Conservation (phyloP, 2,329 filamentous ascomycete species). For the Coniochaeta prunicola region DNA sequence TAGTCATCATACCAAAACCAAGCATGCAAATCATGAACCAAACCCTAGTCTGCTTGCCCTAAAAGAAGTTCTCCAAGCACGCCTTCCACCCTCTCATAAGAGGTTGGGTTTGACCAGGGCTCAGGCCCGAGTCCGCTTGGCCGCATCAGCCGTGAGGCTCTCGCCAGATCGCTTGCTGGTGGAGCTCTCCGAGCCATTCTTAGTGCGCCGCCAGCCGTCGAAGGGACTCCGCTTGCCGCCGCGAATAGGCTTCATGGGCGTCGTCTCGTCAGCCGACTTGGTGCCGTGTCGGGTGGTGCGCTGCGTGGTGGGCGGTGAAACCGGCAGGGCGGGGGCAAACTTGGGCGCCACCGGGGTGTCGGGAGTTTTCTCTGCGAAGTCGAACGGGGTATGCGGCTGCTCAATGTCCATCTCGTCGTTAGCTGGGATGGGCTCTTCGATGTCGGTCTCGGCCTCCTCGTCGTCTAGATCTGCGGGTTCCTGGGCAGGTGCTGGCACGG, state of each 20-base stretch:
- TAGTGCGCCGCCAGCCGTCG: slow-evolving; percentile 61
- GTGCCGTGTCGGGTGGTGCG: slow-evolving; percentile 51
- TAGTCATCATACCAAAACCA: not conserved
- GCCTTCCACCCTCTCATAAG: slow-evolving; percentile 2
- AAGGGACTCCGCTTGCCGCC: slow-evolving; percentile 48
- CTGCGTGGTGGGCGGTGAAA: slow-evolving; percentile 54
- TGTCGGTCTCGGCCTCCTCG: slow-evolving; percentile 53
- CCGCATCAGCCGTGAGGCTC: slow-evolving; percentile 21
- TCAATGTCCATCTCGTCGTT: slow-evolving; percentile 19
- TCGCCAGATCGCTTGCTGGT: slow-evolving; percentile 38
- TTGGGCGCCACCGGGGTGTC: slow-evolving; percentile 48
- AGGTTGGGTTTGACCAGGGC: not conserved
- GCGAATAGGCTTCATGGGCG: slow-evolving; percentile 31
- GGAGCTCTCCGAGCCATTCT: slow-evolving; percentile 34
- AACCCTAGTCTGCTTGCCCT: not conserved
- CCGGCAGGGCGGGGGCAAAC: slow-evolving; percentile 37
- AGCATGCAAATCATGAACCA: not conserved
- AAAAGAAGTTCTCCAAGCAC: slow-evolving; percentile 1
- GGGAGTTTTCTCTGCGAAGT: slow-evolving; percentile 25
- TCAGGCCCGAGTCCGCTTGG: slow-evolving; percentile 30
- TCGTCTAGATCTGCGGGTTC: slow-evolving; percentile 35
- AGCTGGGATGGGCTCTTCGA: slow-evolving; percentile 40
- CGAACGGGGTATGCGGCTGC: slow-evolving; percentile 29
- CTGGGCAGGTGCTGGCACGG: slow-evolving; percentile 30
- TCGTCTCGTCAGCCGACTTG: slow-evolving; percentile 36